A percentile compares a stretch with the other conserved stretches of the same genome.
Conservation (phyloP, 2,329 filamentous ascomycete genomes). For the Phialophora expanda region DNA sequence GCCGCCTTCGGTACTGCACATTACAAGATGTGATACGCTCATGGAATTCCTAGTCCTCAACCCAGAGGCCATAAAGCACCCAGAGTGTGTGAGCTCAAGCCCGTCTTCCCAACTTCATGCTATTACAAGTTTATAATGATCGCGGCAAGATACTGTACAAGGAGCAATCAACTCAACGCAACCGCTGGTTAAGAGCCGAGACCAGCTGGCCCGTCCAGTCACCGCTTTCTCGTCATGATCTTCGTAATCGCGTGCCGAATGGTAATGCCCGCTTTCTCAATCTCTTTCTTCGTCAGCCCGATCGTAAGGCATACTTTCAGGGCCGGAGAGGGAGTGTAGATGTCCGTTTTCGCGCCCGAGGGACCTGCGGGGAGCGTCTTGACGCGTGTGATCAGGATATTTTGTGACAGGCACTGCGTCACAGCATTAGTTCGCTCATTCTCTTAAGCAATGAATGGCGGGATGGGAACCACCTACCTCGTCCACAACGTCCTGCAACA, state of each 20-base stretch:
- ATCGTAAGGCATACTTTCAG: conserved; percentile 91
- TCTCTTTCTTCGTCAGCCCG: conserved; percentile 88
- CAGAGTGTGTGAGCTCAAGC: neutral
- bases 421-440: conserved; percentile 22
- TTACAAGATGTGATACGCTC: neutral
- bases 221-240: conserved; percentile 69
- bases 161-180: neutral
- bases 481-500: conserved; percentile 92
- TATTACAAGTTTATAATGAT: conserved; percentile 6
- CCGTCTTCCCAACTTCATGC: neutral
- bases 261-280: conserved; percentile 86
- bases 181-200: neutral
- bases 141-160: neutral
- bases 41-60: neutral
- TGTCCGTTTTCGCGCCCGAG: conserved; percentile 69
- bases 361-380: conserved; percentile 74
- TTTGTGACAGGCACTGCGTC: conserved; percentile 76
- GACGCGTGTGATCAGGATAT: conserved; percentile 84
- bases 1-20: neutral
- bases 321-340: conserved; percentile 71
- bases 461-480: conserved; percentile 68
- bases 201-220: conserved; percentile 16
- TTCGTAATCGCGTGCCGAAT: conserved; percentile 95
- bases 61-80: neutral
- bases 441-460: neutral